Conservation (phyloP, 1,284 basidiomycete genomes). For the Tranzscheliella williamsii region DNA sequence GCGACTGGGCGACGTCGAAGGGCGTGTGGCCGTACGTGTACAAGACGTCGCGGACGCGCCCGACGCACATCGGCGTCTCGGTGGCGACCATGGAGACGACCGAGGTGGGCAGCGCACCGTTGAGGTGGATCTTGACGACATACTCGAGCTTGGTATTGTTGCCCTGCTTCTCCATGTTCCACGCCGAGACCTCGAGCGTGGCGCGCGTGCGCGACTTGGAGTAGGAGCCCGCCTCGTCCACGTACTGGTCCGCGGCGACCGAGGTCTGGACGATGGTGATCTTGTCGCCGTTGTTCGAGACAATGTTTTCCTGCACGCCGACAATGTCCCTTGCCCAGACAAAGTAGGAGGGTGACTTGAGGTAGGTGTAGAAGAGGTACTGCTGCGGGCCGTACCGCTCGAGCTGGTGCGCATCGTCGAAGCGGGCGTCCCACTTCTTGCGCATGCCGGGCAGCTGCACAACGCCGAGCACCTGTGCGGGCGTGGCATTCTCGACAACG, state of each 20-base stretch:
- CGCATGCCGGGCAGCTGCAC: constrained; percentile 53
- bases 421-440: constrained; percentile 54
- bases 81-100: constrained; percentile 47
- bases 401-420: constrained; percentile 39
- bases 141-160: constrained; percentile 46
- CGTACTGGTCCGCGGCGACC: constrained; percentile 42
- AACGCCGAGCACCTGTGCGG: constrained; percentile 43
- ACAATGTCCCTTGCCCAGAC: constrained; percentile 56
- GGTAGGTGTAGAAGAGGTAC: constrained; percentile 47
- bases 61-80: constrained; percentile 56
- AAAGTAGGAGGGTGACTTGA: constrained; percentile 54
- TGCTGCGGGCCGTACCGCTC: constrained; percentile 25
- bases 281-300: constrained; percentile 17
- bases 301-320: constrained; percentile 47
- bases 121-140: constrained; percentile 54
- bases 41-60: constrained; percentile 44
- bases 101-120: constrained; percentile 46
- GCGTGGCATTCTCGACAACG: constrained; percentile 50
- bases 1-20: constrained; percentile 31
- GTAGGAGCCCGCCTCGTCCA: constrained; percentile 51
- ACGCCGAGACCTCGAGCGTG: constrained; percentile 49
- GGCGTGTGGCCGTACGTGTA: constrained; percentile 45
- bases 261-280: constrained; percentile 45
- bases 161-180: constrained; percentile 45
- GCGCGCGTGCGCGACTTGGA: constrained; percentile 47